phyloP scores from a whole-genome alignment of 805 yeast species.

The Candida nanaspora region DNA sequence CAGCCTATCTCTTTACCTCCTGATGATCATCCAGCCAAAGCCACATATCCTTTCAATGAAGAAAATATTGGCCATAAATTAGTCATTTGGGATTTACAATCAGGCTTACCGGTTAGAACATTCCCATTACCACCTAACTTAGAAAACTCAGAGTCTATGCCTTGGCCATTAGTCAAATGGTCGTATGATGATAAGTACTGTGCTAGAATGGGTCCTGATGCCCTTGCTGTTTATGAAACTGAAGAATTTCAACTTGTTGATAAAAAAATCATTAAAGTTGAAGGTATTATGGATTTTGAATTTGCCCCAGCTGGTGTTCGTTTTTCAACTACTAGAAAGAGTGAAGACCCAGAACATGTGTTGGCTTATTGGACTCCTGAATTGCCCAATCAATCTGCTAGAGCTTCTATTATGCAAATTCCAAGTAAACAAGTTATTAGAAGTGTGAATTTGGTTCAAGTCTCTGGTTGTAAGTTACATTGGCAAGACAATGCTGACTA shows the following conservation, averaged over 20 bases:
- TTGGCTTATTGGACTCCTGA: constrained; percentile 98
- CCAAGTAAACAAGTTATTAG: constrained; percentile 79
- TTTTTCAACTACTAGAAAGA: constrained; percentile 46
- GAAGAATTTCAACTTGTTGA: constrained; percentile 73
- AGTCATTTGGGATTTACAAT: constrained; percentile 84
- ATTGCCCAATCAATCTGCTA: constrained; percentile 80
- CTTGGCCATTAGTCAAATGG: constrained; percentile 98
- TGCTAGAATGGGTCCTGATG: constrained; percentile 92
- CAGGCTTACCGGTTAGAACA: constrained; percentile 80
- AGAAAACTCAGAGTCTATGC: constrained; percentile 58
- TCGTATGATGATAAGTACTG: constrained; percentile 86
- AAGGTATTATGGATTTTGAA: constrained; percentile 84
- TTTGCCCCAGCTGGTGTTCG: constrained; percentile 88
- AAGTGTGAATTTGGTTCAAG: constrained; percentile 92
- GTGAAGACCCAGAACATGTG: constrained; percentile 50
- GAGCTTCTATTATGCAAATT: constrained; percentile 83
- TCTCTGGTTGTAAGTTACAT: constrained; percentile 78
- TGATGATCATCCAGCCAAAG: constrained; percentile 53
- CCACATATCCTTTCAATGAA: constrained; percentile 73
- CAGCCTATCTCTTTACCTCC: constrained; percentile 72
- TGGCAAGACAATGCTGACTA: constrained; percentile 89
- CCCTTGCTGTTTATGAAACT: constrained; percentile 80
- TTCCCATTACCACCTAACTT: constrained; percentile 81
- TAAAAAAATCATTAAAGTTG: constrained; percentile 75
- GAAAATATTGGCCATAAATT: constrained; percentile 90